phyloP scores from a whole-genome alignment of 352 stramenopile species.

The Globisporangium heterothallicum region DNA sequence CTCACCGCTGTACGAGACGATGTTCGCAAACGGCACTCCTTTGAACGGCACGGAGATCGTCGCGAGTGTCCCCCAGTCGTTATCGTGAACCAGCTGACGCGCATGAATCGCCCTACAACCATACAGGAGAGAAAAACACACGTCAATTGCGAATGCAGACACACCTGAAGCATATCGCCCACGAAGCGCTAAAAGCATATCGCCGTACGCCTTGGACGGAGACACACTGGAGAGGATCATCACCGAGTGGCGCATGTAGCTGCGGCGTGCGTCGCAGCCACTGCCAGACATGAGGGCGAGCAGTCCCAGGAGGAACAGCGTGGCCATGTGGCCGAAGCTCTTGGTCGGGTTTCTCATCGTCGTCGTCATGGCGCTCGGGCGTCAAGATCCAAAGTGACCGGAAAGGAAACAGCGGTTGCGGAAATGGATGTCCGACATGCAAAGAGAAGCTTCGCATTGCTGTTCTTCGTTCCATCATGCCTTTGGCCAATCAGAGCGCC shows the following conservation, averaged over 20 bases:
- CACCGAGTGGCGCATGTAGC: slow-evolving; percentile 2
- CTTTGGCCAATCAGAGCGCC: background rate
- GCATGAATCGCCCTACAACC: slow-evolving; percentile 34
- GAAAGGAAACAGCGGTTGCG: background rate
- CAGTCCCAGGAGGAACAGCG: slow-evolving; percentile 12
- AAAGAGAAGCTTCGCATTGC: background rate
- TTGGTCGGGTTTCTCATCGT: background rate
- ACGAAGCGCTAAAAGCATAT: background rate
- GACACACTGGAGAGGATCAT: slow-evolving; percentile 6
- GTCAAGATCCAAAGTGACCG: background rate
- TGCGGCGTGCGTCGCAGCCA: slow-evolving; percentile 8
- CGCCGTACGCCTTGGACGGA: background rate
- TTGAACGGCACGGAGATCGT: slow-evolving; percentile 56
- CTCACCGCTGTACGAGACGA: slow-evolving; percentile 68
- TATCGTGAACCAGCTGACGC: slow-evolving; percentile 56
- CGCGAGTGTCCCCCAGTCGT: slow-evolving; percentile 58
- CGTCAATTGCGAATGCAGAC: background rate
- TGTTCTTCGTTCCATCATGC: background rate
- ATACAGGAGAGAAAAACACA: background rate
- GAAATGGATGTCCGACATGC: background rate
- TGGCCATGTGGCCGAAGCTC: slow-evolving; percentile 4
- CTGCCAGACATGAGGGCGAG: slow-evolving; percentile 3
- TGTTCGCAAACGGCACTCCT: slow-evolving; percentile 45
- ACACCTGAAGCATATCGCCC: slow-evolving; percentile 7
- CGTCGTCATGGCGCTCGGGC: background rate